These are phyloP conservation scores for Aspergillus ustus DNA, from an alignment of 2,329 filamentous ascomycete genomes.

Conservation along the genomic window DNA sequence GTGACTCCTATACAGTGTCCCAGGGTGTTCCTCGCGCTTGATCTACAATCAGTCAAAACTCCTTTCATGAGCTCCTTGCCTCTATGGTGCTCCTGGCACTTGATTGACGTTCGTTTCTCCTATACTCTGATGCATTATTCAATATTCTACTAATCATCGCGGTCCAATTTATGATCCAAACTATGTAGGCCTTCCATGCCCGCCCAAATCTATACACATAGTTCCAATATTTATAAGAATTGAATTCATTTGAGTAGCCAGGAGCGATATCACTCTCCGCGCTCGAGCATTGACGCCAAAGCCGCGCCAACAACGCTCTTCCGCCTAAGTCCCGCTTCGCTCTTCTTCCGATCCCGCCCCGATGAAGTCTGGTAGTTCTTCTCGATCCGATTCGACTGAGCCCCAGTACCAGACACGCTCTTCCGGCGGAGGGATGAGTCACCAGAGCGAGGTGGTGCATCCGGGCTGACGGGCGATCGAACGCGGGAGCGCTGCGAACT, in stretches of 20 bases:
- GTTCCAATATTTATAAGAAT: background rate
- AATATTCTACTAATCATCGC: too few relatives aligned
- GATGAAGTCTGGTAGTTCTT: conserved; percentile 35
- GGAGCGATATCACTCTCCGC: conserved; percentile 11
- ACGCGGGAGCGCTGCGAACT: conserved; percentile 37
- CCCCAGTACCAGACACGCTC: conserved; percentile 29
- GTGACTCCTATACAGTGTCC: too few relatives aligned
- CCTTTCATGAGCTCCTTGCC: too few relatives aligned
- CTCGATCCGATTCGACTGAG: conserved; percentile 36
- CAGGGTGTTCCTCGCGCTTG: too few relatives aligned
- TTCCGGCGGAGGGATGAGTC: conserved; percentile 28
- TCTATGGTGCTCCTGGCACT: too few relatives aligned
- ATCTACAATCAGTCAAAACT: too few relatives aligned
- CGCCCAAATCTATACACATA: background rate
- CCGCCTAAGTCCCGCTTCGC: conserved; percentile 41
- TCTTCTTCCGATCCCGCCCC: conserved; percentile 35
- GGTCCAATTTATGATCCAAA: background rate
- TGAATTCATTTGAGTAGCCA: background rate
- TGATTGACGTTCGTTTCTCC: too few relatives aligned
- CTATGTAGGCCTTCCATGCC: background rate
- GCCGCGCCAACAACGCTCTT: conserved; percentile 46
- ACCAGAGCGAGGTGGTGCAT: background rate
- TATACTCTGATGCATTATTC: too few relatives aligned
- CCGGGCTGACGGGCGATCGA: conserved; percentile 25
- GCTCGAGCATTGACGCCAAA: conserved; percentile 41